A percentile compares a stretch with the other conserved stretches of the same genome.
Conservation (phyloP, 169 alveolate genomes). For the Miamiensis avidus region DNA sequence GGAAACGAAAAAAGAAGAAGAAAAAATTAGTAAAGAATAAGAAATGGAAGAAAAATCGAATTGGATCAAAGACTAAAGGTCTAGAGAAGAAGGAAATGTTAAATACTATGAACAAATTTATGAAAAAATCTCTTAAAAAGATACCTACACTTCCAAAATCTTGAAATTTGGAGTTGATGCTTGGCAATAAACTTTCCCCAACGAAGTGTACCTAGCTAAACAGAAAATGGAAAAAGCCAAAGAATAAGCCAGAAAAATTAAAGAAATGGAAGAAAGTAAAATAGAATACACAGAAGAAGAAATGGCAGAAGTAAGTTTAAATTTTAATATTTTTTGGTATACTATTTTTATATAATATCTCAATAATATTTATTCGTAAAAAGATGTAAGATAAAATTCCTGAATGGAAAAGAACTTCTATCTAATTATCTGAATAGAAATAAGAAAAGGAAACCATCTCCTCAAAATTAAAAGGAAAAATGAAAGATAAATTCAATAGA, state of each 20-base stretch:
- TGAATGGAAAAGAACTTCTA: slow-evolving; percentile 33
- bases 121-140: neutral
- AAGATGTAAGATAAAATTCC: slow-evolving; percentile 35
- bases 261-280: slow-evolving; percentile 1
- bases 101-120: too few relatives aligned
- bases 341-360: too few relatives aligned
- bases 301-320: slow-evolving; percentile 15
- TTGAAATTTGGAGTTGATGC: neutral
- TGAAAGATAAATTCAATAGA: slow-evolving; percentile 7
- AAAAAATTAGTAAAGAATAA: neutral
- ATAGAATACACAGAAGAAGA: slow-evolving; percentile 29
- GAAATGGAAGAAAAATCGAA: too few relatives aligned
- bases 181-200: neutral
- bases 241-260: neutral
- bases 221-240: neutral
- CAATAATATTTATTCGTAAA: neutral
- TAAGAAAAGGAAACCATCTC: slow-evolving; percentile 8
- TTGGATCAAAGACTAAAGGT: too few relatives aligned
- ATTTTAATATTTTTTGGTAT: too few relatives aligned
- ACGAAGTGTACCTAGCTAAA: neutral
- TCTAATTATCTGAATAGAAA: neutral
- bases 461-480: slow-evolving; percentile 5
- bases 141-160: neutral
- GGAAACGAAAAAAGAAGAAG: neutral
- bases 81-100: too few relatives aligned